Conservation (phyloP, 129 eudicot species). For the Scalesia atractyloides region DNA sequence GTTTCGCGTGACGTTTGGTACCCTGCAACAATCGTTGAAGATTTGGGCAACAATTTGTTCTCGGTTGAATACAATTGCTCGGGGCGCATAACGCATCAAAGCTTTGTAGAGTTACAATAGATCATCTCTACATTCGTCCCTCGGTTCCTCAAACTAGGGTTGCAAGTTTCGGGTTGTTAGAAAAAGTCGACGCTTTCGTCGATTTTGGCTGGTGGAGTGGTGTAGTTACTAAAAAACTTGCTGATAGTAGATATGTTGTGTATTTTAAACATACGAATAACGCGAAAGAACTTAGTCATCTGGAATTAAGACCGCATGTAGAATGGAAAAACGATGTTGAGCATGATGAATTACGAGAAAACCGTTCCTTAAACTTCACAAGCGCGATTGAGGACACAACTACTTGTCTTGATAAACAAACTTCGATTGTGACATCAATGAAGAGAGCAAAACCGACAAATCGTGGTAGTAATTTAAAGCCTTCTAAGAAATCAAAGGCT, state of each 20-base stretch:
- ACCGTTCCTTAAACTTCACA: conserved; percentile 15
- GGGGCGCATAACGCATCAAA: conserved; percentile 8
- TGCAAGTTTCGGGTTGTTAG: conserved; percentile 50
- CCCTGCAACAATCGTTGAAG: conserved; percentile 53
- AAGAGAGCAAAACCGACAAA: conserved; percentile 33
- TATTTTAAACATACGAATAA: conserved; percentile 45
- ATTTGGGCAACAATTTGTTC: conserved; percentile 34
- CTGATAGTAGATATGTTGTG: conserved; percentile 59
- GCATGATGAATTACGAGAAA: conserved; percentile 25
- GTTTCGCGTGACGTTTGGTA: conserved; percentile 53
- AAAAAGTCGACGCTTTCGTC: conserved; percentile 61
- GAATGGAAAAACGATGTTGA: conserved; percentile 54
- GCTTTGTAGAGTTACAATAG: conserved; percentile 43
- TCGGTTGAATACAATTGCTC: conserved; percentile 44
- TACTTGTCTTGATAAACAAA: conserved; percentile 35
- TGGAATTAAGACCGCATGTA: conserved; percentile 66
- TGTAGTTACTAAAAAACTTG: conserved; percentile 57
- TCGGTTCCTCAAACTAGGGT: conserved; percentile 47
- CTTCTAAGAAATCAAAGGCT: conserved; percentile 42
- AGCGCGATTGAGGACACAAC: conserved; percentile 25
- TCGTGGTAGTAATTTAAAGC: conserved; percentile 24
- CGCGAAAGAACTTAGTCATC: conserved; percentile 44
- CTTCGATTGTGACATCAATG: conserved; percentile 20
- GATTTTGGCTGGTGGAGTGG: conserved; percentile 83
- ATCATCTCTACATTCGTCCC: conserved; percentile 54